These are phyloP conservation scores for Lichtheimia ramosa DNA, from an alignment of 371 early-diverging fungal species.

Conservation along the genomic window DNA sequence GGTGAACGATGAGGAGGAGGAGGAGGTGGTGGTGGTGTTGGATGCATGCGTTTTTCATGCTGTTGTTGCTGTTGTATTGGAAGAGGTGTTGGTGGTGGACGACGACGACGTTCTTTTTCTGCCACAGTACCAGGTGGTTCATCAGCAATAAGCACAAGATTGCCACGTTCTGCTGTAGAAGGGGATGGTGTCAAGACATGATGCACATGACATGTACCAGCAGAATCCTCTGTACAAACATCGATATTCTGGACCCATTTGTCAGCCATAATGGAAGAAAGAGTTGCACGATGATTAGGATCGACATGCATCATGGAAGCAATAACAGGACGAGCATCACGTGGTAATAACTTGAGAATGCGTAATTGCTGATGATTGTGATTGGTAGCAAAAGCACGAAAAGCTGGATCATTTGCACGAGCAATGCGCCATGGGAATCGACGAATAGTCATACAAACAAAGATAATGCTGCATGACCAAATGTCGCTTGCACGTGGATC, in stretches of 20 bases:
- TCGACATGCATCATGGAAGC: constrained; percentile 53
- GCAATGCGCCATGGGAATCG: constrained; percentile 77
- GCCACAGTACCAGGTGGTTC: constrained; percentile 25
- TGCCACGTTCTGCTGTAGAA: constrained; percentile 7
- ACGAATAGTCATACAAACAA: constrained; percentile 71
- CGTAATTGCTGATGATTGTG: constrained; percentile 41
- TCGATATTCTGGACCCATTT: constrained; percentile 62
- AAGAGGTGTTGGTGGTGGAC: no score
- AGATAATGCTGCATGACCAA: constrained; percentile 79
- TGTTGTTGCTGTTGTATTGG: no score
- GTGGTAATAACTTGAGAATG: constrained; percentile 54
- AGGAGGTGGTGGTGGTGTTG: no score
- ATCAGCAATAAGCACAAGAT: constrained; percentile 19
- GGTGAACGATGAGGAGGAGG: no score
- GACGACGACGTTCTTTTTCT: constrained; percentile 21
- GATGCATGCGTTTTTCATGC: no score
- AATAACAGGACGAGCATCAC: constrained; percentile 45
- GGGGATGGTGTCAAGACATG: constrained; percentile 32
- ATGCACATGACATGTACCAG: constrained; percentile 48
- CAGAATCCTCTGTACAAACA: constrained; percentile 50
- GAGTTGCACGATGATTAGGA: constrained; percentile 46
- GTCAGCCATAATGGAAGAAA: constrained; percentile 44
- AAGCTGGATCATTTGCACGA: constrained; percentile 51
- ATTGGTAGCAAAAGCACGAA: constrained; percentile 47
- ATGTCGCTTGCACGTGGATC: constrained; percentile 71